Conservation (phyloP, 2,329 filamentous ascomycete species). For the Emydomyces testavorans region DNA sequence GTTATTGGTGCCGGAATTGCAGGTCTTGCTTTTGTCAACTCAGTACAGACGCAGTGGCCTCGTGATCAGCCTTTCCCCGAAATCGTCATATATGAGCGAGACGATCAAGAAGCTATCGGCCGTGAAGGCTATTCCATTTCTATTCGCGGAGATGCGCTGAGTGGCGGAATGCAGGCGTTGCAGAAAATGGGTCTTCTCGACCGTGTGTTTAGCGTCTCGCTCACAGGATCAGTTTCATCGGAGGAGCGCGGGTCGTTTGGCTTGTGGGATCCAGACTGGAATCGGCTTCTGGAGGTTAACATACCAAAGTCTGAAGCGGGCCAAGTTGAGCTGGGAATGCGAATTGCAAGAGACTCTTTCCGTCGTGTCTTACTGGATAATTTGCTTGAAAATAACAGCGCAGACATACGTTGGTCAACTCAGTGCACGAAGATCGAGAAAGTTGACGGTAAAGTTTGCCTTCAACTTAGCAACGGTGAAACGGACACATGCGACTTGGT, state of each 20-base stretch:
- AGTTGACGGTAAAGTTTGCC: constrained; percentile 8
- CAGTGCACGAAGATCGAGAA: constrained; percentile 11
- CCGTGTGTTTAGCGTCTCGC: constrained; percentile 14
- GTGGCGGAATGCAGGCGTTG: constrained; percentile 21
- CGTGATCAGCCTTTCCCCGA: constrained; percentile 23
- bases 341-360: constrained; percentile 16
- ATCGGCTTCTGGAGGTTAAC: constrained; percentile 6
- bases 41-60: constrained; percentile 33
- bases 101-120: constrained; percentile 23
- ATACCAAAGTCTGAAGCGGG: not conserved
- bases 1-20: constrained; percentile 38
- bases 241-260: constrained; percentile 9
- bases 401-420: constrained; percentile 15
- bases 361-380: constrained; percentile 15
- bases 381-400: constrained; percentile 19
- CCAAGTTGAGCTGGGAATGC: constrained; percentile 13
- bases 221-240: constrained; percentile 9
- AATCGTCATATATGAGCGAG: constrained; percentile 36
- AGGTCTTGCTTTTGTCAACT: constrained; percentile 35
- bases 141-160: constrained; percentile 19
- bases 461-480: constrained; percentile 12
- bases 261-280: constrained; percentile 12
- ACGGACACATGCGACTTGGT: constrained; percentile 29
- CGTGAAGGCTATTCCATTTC: constrained; percentile 22
- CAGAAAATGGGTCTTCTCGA: constrained; percentile 21